Evolutionary conservation across 495 filamentous ascomycete genomes (phyloP), one percentile per base, ranked within the genome.

Genomic region (Talaromyces proteolyticus): DNA sequence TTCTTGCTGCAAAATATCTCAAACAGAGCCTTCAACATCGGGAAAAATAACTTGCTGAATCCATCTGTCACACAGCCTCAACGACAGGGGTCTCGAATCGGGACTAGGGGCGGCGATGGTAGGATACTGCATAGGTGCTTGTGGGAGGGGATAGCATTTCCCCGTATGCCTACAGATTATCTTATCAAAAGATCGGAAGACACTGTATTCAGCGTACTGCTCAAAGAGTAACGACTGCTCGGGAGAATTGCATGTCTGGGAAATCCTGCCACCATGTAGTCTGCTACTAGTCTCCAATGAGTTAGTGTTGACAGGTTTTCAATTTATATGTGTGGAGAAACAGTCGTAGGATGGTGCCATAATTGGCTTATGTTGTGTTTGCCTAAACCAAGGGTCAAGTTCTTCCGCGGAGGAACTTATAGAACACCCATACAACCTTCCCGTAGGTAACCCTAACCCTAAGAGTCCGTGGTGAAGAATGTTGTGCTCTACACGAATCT

Each of bases 321-420:
- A n/a, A n/a, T n/a, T n/a, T n/a, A n/a, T n/a, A n/a, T n/a, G n/a
- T n/a, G n/a, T n/a, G n/a, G n/a, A n/a, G n/a, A n/a, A n/a, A n/a
- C n/a, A n/a, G n/a, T n/a, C n/a, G n/a, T n/a, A n/a, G n/a, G n/a
- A n/a, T n/a, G n/a, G n/a, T n/a, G n/a, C n/a, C n/a, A n/a, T n/a
- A n/a, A n/a, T n/a, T n/a, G n/a, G n/a, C n/a, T n/a, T n/a, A n/a
- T n/a, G n/a, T n/a, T n/a, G n/a, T n/a, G n/a, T n/a, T n/a, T n/a
- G n/a, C n/a, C n/a, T n/a, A n/a, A n/a, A n/a, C n/a, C n/a, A n/a
- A n/a, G n/a, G n/a, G n/a, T n/a, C n/a, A 34, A 34, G 29, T 34
- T 34, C 29, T 34, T 34, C 29, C 29, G 29, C 29, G 29, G 29
- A 85, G 72, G 1, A 72, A 54, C 2, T 23, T n/a, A n/a, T n/a